Evolutionary conservation across 1,139 yeast genomes (phyloP), one percentile per base, ranked within the genome.

Genomic region (Lodderomyces parapsilosis): DNA sequence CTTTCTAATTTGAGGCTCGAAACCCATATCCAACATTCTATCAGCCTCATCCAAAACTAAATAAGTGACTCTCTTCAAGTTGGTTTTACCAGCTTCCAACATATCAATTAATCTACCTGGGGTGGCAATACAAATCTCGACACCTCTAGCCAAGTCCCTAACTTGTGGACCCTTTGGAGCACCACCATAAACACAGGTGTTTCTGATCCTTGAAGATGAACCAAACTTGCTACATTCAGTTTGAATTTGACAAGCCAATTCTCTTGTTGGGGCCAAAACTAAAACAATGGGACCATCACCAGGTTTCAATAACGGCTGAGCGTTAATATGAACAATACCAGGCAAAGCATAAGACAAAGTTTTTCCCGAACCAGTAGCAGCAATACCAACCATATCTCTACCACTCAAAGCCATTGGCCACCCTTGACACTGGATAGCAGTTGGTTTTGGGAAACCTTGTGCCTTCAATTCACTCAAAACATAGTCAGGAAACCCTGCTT

Each of bases 341-440:
- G 99, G 99, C 60, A 93, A 78, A 78, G 96, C 89, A 76, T 91
- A 93, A 38, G 97, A 87, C 58, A 93, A 78, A 50, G 99, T 93
- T 78, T 93, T 93, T 77, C 99, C 99, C 45, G 97, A 90, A 71
- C 99, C 99, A 56, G 99, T 93, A 55, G 96, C 86, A 47, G 99
- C 98, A 66, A 93, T 86, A 78, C 99, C 99, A 68, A 93, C 86
- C 91, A 93, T 88, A 68, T 93, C 98, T 73, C 98, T 86, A 75
- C 99, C 99, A 59, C 93, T 83, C 51, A 91, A 78, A 62, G 99
- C 99, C 99, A 93, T 93, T 50, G 99, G 99, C 99, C 99, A 93
- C 73, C 99, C 99, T 75, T 94, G 99, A 68, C 96, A 88, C 74
- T 93, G 99, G 63, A 93, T 93, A 53, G 89, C 89, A 46, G 99